Conservation (phyloP, 2,329 filamentous ascomycete genomes). For the Monilinia vaccinii-corymbosi region DNA sequence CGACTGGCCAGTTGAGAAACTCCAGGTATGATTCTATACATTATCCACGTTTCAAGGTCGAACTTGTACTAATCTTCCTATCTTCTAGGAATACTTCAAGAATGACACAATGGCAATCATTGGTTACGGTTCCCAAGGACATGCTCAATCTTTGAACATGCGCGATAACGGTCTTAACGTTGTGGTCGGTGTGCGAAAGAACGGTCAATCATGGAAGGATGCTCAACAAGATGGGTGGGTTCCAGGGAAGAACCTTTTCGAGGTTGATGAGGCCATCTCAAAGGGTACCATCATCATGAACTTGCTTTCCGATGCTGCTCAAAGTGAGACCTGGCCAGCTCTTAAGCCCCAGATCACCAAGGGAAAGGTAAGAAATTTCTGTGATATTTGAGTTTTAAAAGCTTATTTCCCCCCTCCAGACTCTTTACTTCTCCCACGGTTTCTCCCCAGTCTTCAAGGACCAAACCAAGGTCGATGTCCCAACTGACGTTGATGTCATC, state of each 20-base stretch:
- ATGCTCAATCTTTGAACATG: conserved; percentile 98
- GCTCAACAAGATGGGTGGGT: conserved; percentile 96
- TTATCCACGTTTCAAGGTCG: not conserved
- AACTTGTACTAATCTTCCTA: conserved; percentile 16
- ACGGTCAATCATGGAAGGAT: conserved; percentile 97
- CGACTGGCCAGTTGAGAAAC: conserved; percentile 98
- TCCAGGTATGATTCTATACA: conserved; percentile 57
- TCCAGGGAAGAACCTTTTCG: conserved; percentile 96
- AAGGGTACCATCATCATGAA: conserved; percentile 98
- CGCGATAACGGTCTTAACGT: conserved; percentile 99
- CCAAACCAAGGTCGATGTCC: conserved; percentile 96
- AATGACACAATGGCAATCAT: conserved; percentile 98
- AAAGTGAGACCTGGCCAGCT: conserved; percentile 96
- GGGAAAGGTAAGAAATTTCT: conserved; percentile 67
- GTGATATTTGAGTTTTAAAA: not conserved
- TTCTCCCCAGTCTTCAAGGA: conserved; percentile 99
- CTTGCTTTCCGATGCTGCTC: conserved; percentile 92
- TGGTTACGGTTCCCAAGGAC: conserved; percentile 95
- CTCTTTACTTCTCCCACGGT: conserved; percentile 99
- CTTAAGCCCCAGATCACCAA: conserved; percentile 98
- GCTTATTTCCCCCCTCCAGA: conserved; percentile 43
- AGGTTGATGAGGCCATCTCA: conserved; percentile 91
- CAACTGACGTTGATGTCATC: conserved; percentile 95
- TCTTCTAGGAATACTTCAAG: conserved; percentile 90
- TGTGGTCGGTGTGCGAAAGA: conserved; percentile 97